phyloP scores from a whole-genome alignment of 1,139 yeast species.

The Wickerhamomyces sp. region DNA sequence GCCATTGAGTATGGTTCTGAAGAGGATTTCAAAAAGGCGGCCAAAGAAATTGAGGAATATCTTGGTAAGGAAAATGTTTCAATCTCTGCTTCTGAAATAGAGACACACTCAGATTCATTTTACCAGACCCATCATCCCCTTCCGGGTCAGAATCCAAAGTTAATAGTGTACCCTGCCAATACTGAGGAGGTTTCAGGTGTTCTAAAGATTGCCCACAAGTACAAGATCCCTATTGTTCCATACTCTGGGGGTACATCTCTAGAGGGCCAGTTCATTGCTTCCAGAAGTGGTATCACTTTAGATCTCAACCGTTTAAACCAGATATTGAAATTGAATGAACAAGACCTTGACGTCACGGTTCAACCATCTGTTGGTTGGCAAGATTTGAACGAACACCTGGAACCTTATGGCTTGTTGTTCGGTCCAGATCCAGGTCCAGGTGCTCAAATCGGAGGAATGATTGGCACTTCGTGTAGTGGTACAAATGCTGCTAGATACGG shows the following conservation, averaged over 20 bases:
- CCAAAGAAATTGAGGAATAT: slow-evolving; percentile 34
- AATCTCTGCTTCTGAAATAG: slow-evolving; percentile 30
- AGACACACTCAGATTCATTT: slow-evolving; percentile 22
- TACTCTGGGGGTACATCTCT: slow-evolving; percentile 78
- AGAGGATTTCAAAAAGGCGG: slow-evolving; percentile 35
- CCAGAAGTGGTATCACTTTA: slow-evolving; percentile 60
- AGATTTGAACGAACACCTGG: slow-evolving; percentile 44
- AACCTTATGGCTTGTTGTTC: slow-evolving; percentile 31
- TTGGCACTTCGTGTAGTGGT: slow-evolving; percentile 69
- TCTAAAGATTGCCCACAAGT: slow-evolving; percentile 56
- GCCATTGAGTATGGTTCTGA: slow-evolving; percentile 39
- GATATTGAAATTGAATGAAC: slow-evolving; percentile 44
- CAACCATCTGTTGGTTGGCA: slow-evolving; percentile 76
- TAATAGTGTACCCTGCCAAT: slow-evolving; percentile 57
- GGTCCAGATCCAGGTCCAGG: slow-evolving; percentile 82
- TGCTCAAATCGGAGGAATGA: slow-evolving; percentile 66
- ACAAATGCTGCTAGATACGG: slow-evolving; percentile 70
- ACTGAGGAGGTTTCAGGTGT: slow-evolving; percentile 66
- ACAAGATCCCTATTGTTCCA: slow-evolving; percentile 68
- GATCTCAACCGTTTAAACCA: slow-evolving; percentile 53
- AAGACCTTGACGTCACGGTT: slow-evolving; percentile 60
- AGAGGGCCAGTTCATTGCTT: slow-evolving; percentile 79
- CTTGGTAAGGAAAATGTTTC: slow-evolving; percentile 37
- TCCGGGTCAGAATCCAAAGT: slow-evolving; percentile 47
- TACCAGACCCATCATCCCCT: slow-evolving; percentile 38